Evolutionary conservation across 495 filamentous ascomycete species (phyloP).

Genomic region (Trichoderma orchidacearum): DNA sequence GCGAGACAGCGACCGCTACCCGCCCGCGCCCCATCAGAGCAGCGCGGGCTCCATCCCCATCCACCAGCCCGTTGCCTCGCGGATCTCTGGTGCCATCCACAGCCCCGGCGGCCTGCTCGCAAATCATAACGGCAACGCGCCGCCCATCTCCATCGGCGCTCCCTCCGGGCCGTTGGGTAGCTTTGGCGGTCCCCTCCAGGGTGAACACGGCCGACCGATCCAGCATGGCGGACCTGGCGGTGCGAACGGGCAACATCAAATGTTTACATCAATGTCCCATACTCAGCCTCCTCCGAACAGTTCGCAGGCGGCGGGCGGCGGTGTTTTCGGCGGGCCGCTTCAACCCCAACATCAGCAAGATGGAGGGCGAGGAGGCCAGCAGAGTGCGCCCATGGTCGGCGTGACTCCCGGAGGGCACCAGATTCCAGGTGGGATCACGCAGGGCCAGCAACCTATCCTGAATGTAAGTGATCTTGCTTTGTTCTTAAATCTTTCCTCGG

Average conservation of each 20-base stretch:
- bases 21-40: conserved; percentile 53
- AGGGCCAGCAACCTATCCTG: conserved; percentile 90
- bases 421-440: conserved; percentile 37
- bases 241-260: conserved; percentile 42
- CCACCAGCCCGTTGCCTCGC: conserved; percentile 81
- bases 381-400: conserved; percentile 25
- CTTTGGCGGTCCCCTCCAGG: conserved; percentile 55
- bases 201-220: conserved; percentile 40
- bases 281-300: conserved; percentile 23
- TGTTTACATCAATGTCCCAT: conserved; percentile 41
- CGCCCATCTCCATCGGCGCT: conserved; percentile 48
- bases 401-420: conserved; percentile 13
- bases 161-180: conserved; percentile 47
- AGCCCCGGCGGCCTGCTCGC: conserved; percentile 77
- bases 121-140: conserved; percentile 44
- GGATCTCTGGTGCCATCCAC: conserved; percentile 66
- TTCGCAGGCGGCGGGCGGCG: conserved; percentile 18
- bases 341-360: conserved; percentile 22
- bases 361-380: conserved; percentile 24
- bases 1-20: conserved; percentile 29
- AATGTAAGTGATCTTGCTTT: conserved; percentile 46
- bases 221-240: conserved; percentile 52
- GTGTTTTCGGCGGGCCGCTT: conserved; percentile 33
- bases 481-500: background rate
- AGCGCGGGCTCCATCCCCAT: conserved; percentile 73